Base-by-base conservation (phyloP, 2,329 filamentous ascomycete species). In the Calycina herbarum region DNA sequence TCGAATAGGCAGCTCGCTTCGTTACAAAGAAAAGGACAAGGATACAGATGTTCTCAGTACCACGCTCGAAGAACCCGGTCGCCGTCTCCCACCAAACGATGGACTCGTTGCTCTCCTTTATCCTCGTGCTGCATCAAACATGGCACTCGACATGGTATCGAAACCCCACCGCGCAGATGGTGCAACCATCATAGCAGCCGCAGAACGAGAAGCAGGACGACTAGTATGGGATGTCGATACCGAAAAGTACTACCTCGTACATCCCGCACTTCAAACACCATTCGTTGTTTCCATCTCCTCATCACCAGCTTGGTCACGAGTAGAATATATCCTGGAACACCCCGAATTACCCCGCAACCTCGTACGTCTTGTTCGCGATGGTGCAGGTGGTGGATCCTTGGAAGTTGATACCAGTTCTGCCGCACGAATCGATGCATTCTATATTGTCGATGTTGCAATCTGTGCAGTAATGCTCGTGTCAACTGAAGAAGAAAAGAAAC, bases 161-260 rank as follows among this genome's bases (percentile, higher is more conserved):
- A 76, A 74, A 59, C 63, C 73, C 27, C 67, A 69, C 65, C 82
- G 83, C 31, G 78, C 88, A 2, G 86, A 90, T 73, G 80, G 83
- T 1, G 80, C 83, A 0, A 83, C 89, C 10, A 81, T 88, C 10
- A 81, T 88, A 3, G 81, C 82, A 65, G 85, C 88, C 40, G 89
- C 89, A 0, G 86, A 90, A 74, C 82, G 85, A 38, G 89, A 93
- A 77, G 88, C 86, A 70, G 90, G 87, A 29, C 83, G 88, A 2
- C 83, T 94, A 1, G 86, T 91, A n/a, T 93, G 89, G 85, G 87
- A 89, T 72, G 83, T 85, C 35, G 87, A 89, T 72, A 83, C 80
- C 64, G 76, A 78, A 5, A 83, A 79, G 70, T 83, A 88, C 75
- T 89, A 86, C 75, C 79, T 89, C n/a, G 85, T 85, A 33, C 87